Percentiles rank a stretch among this genome's conserved stretches.
Conservation (phyloP, 1,284 basidiomycete species). For the Blastosporella zonata region DNA sequence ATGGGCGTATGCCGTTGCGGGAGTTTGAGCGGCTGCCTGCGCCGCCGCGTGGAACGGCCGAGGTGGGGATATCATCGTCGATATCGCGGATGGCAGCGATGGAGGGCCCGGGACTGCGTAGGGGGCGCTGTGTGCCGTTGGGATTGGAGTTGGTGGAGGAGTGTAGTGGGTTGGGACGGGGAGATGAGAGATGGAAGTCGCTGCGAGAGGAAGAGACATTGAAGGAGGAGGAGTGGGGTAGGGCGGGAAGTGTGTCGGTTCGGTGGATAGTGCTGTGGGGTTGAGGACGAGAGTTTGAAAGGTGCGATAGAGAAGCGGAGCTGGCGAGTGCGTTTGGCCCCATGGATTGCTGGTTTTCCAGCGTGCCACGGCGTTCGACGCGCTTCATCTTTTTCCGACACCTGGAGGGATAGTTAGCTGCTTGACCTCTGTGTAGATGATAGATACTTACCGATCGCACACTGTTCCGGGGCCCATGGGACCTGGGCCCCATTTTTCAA, state of each 20-base stretch:
- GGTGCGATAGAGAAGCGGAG: slow-evolving; percentile 13
- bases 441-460: slow-evolving; percentile 60
- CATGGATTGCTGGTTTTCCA: slow-evolving; percentile 35
- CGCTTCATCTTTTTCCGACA: slow-evolving; percentile 87
- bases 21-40: slow-evolving; percentile 23
- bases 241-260: slow-evolving; percentile 17
- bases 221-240: slow-evolving; percentile 8
- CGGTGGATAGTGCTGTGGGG: slow-evolving; percentile 15
- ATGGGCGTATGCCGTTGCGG: slow-evolving; percentile 17
- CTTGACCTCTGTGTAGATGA: not conserved
- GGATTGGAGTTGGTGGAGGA: not conserved
- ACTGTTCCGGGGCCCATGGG: slow-evolving; percentile 81
- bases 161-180: slow-evolving; percentile 8
- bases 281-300: slow-evolving; percentile 13
- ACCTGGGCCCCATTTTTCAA: slow-evolving; percentile 85
- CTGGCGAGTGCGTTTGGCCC: slow-evolving; percentile 11
- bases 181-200: slow-evolving; percentile 12
- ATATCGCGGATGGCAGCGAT: slow-evolving; percentile 16
- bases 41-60: slow-evolving; percentile 26
- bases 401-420: slow-evolving; percentile 29
- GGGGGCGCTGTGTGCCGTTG: not conserved
- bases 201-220: slow-evolving; percentile 1
- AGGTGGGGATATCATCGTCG: slow-evolving; percentile 24
- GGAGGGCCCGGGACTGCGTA: slow-evolving; percentile 4
- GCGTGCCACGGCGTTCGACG: slow-evolving; percentile 69